Percentiles rank a stretch among this genome's conserved stretches.
These are phyloP conservation scores for Paecilomyces variotii DNA, from an alignment of 2,329 filamentous ascomycete genomes.

Conservation along the genomic window DNA sequence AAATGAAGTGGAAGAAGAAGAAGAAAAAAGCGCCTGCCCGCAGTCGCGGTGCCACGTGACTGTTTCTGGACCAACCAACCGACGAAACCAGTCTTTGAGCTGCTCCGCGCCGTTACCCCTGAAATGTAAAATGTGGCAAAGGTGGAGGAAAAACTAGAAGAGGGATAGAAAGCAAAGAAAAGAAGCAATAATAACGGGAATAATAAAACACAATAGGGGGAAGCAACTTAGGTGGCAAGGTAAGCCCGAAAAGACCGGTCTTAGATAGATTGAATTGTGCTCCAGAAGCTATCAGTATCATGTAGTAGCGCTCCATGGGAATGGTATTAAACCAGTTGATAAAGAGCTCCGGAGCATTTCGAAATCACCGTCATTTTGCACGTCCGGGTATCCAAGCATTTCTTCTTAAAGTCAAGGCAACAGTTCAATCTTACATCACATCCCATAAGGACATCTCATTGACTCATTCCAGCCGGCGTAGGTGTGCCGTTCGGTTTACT, in stretches of 20 bases:
- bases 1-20: background rate
- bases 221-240: background rate
- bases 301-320: background rate
- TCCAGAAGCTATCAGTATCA: background rate
- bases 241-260: background rate
- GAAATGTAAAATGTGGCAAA: background rate
- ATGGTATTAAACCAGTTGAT: background rate
- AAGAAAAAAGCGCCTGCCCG: background rate
- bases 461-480: slow-evolving; percentile 2
- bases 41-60: background rate
- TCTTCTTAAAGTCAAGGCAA: background rate
- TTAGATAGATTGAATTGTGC: background rate
- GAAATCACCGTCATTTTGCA: background rate
- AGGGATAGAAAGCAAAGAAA: background rate
- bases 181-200: background rate
- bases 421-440: background rate
- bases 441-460: background rate
- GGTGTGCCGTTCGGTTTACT: slow-evolving; percentile 13
- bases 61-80: slow-evolving; percentile 6
- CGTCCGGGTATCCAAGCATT: slow-evolving; percentile 1
- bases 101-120: slow-evolving; percentile 12
- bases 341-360: background rate
- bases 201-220: background rate
- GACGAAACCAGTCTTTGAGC: slow-evolving; percentile 13
- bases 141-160: background rate